Conservation (phyloP, 2,329 filamentous ascomycete genomes). For the Fusarium tuaranense region DNA sequence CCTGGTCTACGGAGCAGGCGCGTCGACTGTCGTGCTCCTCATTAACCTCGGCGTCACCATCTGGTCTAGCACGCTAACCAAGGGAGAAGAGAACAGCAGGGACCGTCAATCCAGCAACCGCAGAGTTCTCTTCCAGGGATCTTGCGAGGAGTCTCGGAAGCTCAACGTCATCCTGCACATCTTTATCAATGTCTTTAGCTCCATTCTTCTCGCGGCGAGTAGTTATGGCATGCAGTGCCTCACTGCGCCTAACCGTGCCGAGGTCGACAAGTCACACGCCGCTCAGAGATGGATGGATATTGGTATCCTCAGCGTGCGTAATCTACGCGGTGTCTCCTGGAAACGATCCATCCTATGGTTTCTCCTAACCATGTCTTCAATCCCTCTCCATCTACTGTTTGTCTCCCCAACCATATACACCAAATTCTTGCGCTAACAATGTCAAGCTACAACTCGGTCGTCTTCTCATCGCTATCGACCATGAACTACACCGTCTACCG, state of each 20-base stretch:
- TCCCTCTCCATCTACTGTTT: conserved; percentile 20
- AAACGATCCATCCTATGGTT: conserved; percentile 1
- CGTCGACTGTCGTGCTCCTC: neutral
- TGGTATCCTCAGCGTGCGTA: conserved; percentile 30
- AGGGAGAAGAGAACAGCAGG: neutral
- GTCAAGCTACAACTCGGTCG: conserved; percentile 17
- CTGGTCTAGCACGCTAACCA: neutral
- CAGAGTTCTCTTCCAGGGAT: conserved; percentile 5
- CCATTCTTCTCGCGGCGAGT: conserved; percentile 32
- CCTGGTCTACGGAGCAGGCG: neutral
- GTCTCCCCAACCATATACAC: neutral
- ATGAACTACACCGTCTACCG: neutral
- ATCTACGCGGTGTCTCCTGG: conserved; percentile 8
- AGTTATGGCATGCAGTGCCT: conserved; percentile 53
- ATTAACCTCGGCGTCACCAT: conserved; percentile 12
- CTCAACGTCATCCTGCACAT: conserved; percentile 18
- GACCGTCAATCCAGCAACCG: neutral
- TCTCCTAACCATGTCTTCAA: conserved; percentile 5
- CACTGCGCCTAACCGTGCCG: conserved; percentile 46
- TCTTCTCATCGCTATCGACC: conserved; percentile 8
- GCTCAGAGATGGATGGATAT: conserved; percentile 32
- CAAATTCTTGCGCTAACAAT: neutral
- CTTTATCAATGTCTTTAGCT: conserved; percentile 27
- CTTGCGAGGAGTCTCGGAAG: neutral
- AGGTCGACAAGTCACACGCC: conserved; percentile 42